phyloP scores from a whole-genome alignment of 2,329 filamentous ascomycete species.

The Penicillium sp. region DNA sequence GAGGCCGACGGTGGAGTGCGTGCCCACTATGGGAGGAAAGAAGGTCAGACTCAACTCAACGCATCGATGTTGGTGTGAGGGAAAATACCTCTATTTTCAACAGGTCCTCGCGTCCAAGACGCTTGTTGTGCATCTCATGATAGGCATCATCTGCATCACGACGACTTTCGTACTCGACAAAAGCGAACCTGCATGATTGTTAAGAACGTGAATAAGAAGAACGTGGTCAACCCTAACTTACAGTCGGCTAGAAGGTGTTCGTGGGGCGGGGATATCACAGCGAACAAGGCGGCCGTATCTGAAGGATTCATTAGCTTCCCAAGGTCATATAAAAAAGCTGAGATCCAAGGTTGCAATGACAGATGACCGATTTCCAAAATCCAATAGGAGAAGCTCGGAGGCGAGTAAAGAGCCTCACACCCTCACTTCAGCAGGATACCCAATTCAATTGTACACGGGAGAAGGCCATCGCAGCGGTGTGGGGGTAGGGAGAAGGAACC shows the following conservation, averaged over 20 bases:
- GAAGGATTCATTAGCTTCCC: slow-evolving; percentile 47
- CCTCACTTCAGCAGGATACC: neutral
- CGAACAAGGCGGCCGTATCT: slow-evolving; percentile 98
- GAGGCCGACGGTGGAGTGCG: slow-evolving; percentile 96
- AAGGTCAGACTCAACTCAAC: neutral
- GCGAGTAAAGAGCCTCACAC: neutral
- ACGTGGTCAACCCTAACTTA: slow-evolving; percentile 58
- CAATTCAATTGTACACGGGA: slow-evolving; percentile 7
- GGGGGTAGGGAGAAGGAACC: slow-evolving; percentile 40
- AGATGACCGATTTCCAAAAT: slow-evolving; percentile 17
- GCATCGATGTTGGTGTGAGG: neutral
- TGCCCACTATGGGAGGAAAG: slow-evolving; percentile 75
- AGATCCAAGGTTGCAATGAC: slow-evolving; percentile 16
- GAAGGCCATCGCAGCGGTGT: slow-evolving; percentile 28
- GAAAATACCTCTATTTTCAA: slow-evolving; percentile 88
- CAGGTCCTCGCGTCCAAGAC: slow-evolving; percentile 90
- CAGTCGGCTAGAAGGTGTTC: slow-evolving; percentile 92
- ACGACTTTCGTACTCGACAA: slow-evolving; percentile 98
- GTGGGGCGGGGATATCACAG: slow-evolving; percentile 95
- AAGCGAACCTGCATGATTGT: slow-evolving; percentile 72
- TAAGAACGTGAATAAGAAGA: slow-evolving; percentile 1
- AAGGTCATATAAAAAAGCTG: slow-evolving; percentile 1
- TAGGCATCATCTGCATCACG: slow-evolving; percentile 99
- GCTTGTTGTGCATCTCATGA: slow-evolving; percentile 99
- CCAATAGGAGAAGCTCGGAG: neutral